A percentile compares a stretch with the other conserved stretches of the same genome.
Conservation (phyloP, 805 yeast species). For the Myxozyma melibiosi region DNA sequence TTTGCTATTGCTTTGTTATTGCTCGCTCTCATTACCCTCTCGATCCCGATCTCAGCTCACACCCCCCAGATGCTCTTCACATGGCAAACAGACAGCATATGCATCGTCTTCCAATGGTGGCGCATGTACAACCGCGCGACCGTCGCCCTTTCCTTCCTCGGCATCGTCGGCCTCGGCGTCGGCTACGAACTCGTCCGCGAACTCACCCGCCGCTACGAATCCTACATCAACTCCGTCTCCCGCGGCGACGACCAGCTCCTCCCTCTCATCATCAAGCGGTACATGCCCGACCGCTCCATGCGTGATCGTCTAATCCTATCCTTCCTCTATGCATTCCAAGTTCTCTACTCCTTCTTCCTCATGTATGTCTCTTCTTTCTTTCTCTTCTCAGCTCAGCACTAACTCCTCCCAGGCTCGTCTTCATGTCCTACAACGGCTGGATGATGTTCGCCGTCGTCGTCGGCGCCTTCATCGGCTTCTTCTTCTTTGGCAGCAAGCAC, state of each 20-base stretch:
- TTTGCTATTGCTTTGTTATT: too few relatives aligned
- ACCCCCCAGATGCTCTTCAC: constrained; percentile 32
- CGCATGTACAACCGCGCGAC: constrained; percentile 20
- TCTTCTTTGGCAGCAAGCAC: constrained; percentile 27
- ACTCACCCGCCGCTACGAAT: constrained; percentile 30
- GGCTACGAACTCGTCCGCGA: constrained; percentile 32
- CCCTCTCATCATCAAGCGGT: constrained; percentile 20
- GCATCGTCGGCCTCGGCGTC: constrained; percentile 31
- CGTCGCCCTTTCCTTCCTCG: constrained; percentile 31
- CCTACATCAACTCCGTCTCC: constrained; percentile 14
- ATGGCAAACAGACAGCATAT: constrained; percentile 26
- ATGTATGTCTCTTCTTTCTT: constrained; percentile 10
- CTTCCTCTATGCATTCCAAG: constrained; percentile 28
- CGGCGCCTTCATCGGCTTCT: constrained; percentile 32
- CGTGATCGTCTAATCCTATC: constrained; percentile 24
- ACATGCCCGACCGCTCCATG: constrained; percentile 25
- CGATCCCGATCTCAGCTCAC: too few relatives aligned
- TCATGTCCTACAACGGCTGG: constrained; percentile 30
- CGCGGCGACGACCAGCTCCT: constrained; percentile 17
- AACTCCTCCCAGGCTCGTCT: constrained; percentile 20
- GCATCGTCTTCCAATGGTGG: constrained; percentile 34
- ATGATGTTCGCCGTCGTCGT: constrained; percentile 30
- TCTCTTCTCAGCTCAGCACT: neutral
- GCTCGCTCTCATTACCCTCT: too few relatives aligned
- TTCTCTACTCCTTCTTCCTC: constrained; percentile 31